Base-by-base conservation (phyloP, 2,329 filamentous ascomycete genomes). In the Fusarium hainanense region DNA sequence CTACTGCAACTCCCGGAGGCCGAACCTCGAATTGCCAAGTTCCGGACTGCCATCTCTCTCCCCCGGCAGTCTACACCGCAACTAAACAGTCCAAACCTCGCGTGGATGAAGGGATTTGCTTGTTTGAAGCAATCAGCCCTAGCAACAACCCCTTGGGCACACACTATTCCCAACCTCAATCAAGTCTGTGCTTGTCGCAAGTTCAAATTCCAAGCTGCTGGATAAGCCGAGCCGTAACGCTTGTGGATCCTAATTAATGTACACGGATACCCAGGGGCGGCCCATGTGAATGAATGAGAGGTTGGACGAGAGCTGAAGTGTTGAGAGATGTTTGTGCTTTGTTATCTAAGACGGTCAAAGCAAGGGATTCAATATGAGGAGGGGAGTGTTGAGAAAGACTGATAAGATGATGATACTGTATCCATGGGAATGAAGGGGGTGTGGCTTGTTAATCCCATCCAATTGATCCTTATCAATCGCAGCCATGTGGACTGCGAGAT, bases 131-230 rank as follows among this genome's bases (percentile, higher is more conserved):
- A 59, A 55, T 54, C 50, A 65, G 59, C 63, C 57, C 67, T 56
- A 54, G 58, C 42, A 59, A 32, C 30, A 30, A 49, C 44, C 18
- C 52, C 34, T 23, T 34, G 43, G 32, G 48, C 37, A 23, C 60
- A 63, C 60, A 54, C 60, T 37, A 51, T 20, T 32, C 41, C n/a
- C 55, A 62, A 23, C 57, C 42, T 48, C 44, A 30, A 48, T 48
- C 23, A 59, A 63, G 66, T 70, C 66, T 63, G 66, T 70, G 67
- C 62, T 67, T 49, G 43, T 58, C 55, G 48, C 56, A 68, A 65
- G 70, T 60, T 58, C 69, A 71, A 41, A 66, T 74, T 63, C 68
- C 71, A 71, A 60, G 71, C 62, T 50, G 58, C 44, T 69, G 71
- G 69, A 59, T 65, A 40, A 59, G 48, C 54, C 43, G 40, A 55